Base-by-base conservation (phyloP, 2,329 filamentous ascomycete species). In the Talaromyces albobiverticillius region DNA sequence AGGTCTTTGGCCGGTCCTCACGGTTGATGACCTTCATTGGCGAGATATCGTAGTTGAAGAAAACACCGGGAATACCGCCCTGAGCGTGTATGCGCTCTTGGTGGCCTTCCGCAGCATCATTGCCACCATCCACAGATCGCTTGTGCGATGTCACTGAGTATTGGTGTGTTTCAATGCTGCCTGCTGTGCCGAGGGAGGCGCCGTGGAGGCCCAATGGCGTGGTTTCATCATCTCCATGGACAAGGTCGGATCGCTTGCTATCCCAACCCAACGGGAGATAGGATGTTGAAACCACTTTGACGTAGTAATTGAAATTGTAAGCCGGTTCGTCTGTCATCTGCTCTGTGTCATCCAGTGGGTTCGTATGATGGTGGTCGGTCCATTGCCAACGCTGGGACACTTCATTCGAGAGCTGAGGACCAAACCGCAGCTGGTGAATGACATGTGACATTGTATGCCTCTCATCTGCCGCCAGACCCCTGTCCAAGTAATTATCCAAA, bases 11-110 rank as follows among this genome's bases (percentile, higher is more conserved):
- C 45, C 90, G 84, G 61, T 89, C 87, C 76, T 99, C 95, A 53
- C 92, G 88, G 78, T 99, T 99, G 75, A 99, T 88, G 57, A 99
- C 93, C 77, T 97, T 99, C 94, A 99, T 99, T 4, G 94, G 94
- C 2, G 93, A 97, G 71, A 99, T 99, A 65, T 99, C 94, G 65
- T 99, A 99, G 61, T 91, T 95, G 78, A 99, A 97, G 79, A 99
- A 99, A 13, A 99, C 92, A 41, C 94, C 94, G 0, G 94, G 94
- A 64, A 99, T 97, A 61, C 94, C 94, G 57, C 91, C 92, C 51
- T 85, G 79, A 2, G 93, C 90, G 71, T 99, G 94, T 60, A 95
- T 76, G 36, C 93, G 86, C 79, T 97, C 93, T 68, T 92, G 87
- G 71, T 99, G 94, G 14, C 92, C 93, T 65, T 95, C 91, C 9